phyloP scores from a whole-genome alignment of 495 filamentous ascomycete species.

The Chlorociboria aeruginascens region DNA sequence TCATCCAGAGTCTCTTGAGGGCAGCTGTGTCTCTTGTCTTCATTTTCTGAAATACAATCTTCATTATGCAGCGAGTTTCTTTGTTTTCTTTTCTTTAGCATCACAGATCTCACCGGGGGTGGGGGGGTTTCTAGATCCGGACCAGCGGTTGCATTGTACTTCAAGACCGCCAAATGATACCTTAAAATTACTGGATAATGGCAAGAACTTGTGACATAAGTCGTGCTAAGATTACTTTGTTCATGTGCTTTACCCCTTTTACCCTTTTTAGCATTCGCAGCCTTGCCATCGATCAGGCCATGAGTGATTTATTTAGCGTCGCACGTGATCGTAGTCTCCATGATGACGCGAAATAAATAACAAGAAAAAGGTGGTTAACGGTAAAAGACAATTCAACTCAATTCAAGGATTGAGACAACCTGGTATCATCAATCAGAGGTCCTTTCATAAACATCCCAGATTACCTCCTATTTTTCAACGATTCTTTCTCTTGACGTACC shows the following conservation, averaged over 20 bases:
- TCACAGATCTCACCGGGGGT: slow-evolving; percentile 11
- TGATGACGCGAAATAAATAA: neutral
- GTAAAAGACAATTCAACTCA: too few species aligned
- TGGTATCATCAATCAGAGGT: too few species aligned
- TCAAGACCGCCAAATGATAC: slow-evolving; percentile 14
- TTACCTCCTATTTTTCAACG: too few species aligned
- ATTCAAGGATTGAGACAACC: too few species aligned
- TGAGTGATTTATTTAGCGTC: too few species aligned
- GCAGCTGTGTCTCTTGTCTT: slow-evolving; percentile 8
- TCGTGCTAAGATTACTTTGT: neutral
- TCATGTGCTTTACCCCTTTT: neutral
- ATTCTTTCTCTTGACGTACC: too few species aligned
- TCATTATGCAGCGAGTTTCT: slow-evolving; percentile 18
- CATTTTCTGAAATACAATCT: slow-evolving; percentile 15
- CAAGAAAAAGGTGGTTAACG: too few species aligned
- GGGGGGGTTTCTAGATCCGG: slow-evolving; percentile 11
- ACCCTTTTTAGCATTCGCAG: neutral
- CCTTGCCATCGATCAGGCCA: slow-evolving; percentile 2
- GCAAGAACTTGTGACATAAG: neutral
- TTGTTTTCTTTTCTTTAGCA: slow-evolving; percentile 16
- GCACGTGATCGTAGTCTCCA: neutral
- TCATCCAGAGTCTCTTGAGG: neutral
- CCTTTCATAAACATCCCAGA: too few species aligned
- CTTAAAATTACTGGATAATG: slow-evolving; percentile 2
- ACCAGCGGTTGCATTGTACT: slow-evolving; percentile 15